Evolutionary conservation across 148 eudicot species (phyloP).

Genomic region (Diospyros lotus): DNA sequence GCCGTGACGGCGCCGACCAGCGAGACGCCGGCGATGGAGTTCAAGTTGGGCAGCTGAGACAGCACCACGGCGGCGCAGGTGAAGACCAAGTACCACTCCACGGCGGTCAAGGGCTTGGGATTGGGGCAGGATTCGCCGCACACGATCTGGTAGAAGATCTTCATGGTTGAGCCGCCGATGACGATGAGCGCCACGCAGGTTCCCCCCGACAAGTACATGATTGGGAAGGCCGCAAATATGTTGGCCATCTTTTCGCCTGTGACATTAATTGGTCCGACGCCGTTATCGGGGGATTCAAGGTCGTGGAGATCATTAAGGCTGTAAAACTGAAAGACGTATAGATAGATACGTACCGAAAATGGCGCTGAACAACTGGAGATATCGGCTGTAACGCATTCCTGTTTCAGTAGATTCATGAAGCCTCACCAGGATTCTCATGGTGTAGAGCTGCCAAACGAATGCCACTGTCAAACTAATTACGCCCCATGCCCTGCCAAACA

Average conservation of each 20-base stretch:
- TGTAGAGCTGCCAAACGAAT: conserved; percentile 18
- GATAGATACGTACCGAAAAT: conserved; percentile 7
- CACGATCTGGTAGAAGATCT: conserved; percentile 13
- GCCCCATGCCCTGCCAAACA: conserved; percentile 11
- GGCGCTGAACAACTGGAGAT: conserved; percentile 10
- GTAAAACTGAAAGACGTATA: neutral
- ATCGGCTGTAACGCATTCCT: conserved; percentile 15
- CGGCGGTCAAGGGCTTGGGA: conserved; percentile 9
- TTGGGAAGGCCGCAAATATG: conserved; percentile 12
- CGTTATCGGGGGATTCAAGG: neutral
- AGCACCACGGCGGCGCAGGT: conserved; percentile 13
- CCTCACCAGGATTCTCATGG: conserved; percentile 7
- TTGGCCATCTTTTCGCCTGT: conserved; percentile 15
- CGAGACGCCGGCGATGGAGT: conserved; percentile 18
- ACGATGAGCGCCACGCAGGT: conserved; percentile 17
- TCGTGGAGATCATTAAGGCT: neutral
- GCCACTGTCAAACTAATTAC: conserved; percentile 10
- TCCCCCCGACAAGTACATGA: conserved; percentile 18
- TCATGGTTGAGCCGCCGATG: conserved; percentile 16
- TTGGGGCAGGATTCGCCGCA: conserved; percentile 8
- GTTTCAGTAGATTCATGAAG: conserved; percentile 14
- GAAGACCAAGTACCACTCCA: conserved; percentile 20
- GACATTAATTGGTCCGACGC: neutral
- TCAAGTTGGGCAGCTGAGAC: conserved; percentile 19
- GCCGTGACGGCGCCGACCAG: conserved; percentile 15